Conservation (phyloP, 495 filamentous ascomycete genomes). For the Penicillium longicatenatum region DNA sequence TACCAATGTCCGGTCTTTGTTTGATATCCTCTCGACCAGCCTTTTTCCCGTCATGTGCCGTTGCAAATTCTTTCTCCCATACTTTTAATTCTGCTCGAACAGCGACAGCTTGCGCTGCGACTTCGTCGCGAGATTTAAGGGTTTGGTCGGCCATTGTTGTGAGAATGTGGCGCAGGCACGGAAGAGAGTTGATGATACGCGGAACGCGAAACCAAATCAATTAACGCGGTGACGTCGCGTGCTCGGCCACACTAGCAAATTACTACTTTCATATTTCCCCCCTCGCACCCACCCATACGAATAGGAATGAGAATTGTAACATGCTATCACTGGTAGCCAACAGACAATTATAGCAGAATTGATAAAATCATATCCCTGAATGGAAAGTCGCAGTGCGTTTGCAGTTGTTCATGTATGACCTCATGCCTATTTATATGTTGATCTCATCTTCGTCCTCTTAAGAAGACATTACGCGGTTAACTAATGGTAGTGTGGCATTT, state of each 20-base stretch:
- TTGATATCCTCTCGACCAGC: slow-evolving; percentile 86
- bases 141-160: slow-evolving; percentile 37
- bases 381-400: too few relatives aligned
- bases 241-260: slow-evolving; percentile 4
- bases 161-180: slow-evolving; percentile 5
- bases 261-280: too few relatives aligned
- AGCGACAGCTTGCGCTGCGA: slow-evolving; percentile 27
- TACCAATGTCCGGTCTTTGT: slow-evolving; percentile 78
- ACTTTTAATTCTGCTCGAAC: slow-evolving; percentile 78
- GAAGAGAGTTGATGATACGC: not conserved
- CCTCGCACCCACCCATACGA: not conserved
- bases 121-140: slow-evolving; percentile 27
- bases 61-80: slow-evolving; percentile 82
- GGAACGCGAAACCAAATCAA: slow-evolving; percentile 16
- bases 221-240: slow-evolving; percentile 29
- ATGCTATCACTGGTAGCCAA: not conserved
- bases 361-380: too few relatives aligned
- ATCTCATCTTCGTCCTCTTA: too few relatives aligned
- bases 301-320: too few relatives aligned
- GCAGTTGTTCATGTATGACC: too few relatives aligned
- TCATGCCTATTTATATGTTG: too few relatives aligned
- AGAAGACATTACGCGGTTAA: too few relatives aligned
- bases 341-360: too few relatives aligned
- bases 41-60: slow-evolving; percentile 69
- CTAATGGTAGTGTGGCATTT: too few relatives aligned